A percentile compares a stretch with the other conserved stretches of the same genome.
These are phyloP conservation scores for Blyttiomyces sp. DNA, from an alignment of 371 early-diverging fungal genomes.

Conservation along the genomic window DNA sequence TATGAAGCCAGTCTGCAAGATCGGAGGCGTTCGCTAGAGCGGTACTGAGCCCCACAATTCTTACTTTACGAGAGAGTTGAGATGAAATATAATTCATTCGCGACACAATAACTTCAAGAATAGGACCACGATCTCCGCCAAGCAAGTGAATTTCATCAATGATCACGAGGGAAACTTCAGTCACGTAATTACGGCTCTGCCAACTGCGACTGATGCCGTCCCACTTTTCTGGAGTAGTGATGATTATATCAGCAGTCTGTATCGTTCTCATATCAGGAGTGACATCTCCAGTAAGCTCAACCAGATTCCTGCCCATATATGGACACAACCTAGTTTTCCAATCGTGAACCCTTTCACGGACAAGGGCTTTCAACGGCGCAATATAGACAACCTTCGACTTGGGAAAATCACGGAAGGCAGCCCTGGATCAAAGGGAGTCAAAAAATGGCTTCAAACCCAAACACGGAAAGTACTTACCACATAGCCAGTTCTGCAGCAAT, in stretches of 20 bases:
- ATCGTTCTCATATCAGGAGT: constrained; percentile 87
- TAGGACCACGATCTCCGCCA: constrained; percentile 95
- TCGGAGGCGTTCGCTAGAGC: constrained; percentile 97
- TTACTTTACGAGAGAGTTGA: constrained; percentile 63
- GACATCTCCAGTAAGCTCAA: constrained; percentile 97
- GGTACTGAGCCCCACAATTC: constrained; percentile 97
- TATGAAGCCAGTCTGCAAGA: constrained; percentile 94
- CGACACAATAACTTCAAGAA: constrained; percentile 96
- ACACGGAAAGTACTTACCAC: constrained; percentile 55
- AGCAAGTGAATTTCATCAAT: constrained; percentile 99
- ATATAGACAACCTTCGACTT: constrained; percentile 93
- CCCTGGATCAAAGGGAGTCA: constrained; percentile 28
- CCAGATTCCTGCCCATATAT: constrained; percentile 72
- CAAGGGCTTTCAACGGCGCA: constrained; percentile 98
- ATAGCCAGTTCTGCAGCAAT: constrained; percentile 94
- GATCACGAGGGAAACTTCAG: constrained; percentile 81
- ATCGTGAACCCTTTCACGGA: constrained; percentile 93
- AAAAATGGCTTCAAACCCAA: not conserved
- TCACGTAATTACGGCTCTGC: constrained; percentile 84
- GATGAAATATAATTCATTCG: constrained; percentile 93
- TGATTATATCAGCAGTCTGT: constrained; percentile 87
- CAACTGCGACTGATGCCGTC: constrained; percentile 93
- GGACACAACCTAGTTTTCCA: constrained; percentile 79
- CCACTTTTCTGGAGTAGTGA: constrained; percentile 99
- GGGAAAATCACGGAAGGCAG: constrained; percentile 80